Percentiles rank a stretch among this genome's conserved stretches.
phyloP scores from a whole-genome alignment of 441 rosid species.

The Croton setiger region DNA sequence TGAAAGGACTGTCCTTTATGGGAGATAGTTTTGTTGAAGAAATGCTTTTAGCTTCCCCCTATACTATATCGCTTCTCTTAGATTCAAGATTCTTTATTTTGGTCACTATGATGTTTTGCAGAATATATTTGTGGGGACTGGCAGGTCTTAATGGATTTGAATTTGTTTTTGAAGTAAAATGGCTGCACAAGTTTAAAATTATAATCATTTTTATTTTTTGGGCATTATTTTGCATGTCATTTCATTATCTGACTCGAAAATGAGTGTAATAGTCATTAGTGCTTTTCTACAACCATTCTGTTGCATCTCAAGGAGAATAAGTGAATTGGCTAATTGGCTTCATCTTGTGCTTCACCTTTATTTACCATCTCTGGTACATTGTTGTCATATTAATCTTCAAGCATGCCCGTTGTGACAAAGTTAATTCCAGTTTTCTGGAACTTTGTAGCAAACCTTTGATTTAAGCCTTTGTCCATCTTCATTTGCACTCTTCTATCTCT shows the following conservation, averaged over 20 bases:
- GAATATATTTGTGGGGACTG: not conserved
- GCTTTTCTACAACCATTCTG: not conserved
- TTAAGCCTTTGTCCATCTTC: not conserved
- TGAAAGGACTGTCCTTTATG: not conserved
- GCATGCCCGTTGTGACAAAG: not conserved
- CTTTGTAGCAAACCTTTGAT: not conserved
- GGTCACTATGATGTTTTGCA: not conserved
- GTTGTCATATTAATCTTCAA: not conserved
- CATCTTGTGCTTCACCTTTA: not conserved
- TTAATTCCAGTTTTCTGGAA: not conserved
- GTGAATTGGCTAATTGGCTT: not conserved
- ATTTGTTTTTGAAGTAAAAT: not conserved
- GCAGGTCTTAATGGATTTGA: not conserved
- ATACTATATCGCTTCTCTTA: not conserved
- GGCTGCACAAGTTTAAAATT: not conserved
- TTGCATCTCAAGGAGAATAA: not conserved
- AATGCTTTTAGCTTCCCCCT: not conserved
- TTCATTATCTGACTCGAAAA: not conserved
- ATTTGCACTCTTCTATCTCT: constrained; percentile 14
- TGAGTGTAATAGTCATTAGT: not conserved
- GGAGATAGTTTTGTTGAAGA: not conserved
- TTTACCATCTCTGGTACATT: not conserved
- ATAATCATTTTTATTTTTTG: not conserved
- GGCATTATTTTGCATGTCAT: constrained; percentile 5
- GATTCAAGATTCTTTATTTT: no score